A percentile compares a stretch with the other conserved stretches of the same genome.
Conservation (phyloP, 148 eudicot genomes). For the Spergularia marina region DNA sequence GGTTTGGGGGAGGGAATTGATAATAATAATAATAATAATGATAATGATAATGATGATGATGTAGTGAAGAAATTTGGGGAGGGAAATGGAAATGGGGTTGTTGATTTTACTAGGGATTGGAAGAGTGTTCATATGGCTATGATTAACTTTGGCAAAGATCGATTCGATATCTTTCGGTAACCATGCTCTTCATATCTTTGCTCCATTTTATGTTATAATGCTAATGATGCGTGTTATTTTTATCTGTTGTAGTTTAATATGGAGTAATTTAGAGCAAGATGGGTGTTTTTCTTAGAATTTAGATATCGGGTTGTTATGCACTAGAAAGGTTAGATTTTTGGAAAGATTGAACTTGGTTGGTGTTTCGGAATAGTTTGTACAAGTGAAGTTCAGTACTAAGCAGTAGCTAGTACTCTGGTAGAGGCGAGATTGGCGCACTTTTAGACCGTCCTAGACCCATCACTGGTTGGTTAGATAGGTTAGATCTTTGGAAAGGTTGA, state of each 20-base stretch:
- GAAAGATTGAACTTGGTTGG: neutral
- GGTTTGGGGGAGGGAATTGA: constrained; percentile 42
- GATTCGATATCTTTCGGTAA: constrained; percentile 86
- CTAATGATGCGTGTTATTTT: neutral
- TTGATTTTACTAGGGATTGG: constrained; percentile 80
- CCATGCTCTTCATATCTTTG: neutral
- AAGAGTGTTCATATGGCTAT: constrained; percentile 73
- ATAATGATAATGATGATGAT: constrained; percentile 32
- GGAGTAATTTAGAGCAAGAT: no score
- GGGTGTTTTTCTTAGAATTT: no score
- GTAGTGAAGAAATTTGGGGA: constrained; percentile 18
- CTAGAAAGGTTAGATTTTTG: neutral
- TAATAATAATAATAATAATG: constrained; percentile 27
- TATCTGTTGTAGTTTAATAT: neutral
- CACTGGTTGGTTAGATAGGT: no score
- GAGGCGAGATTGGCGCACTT: no score
- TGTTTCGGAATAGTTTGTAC: neutral
- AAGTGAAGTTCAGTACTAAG: no score
- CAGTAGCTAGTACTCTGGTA: no score
- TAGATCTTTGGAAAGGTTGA: no score
- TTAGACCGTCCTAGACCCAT: no score
- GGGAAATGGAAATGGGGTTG: constrained; percentile 11
- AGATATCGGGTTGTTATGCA: no score
- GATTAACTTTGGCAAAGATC: constrained; percentile 71
- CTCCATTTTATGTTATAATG: neutral